Percentiles rank a stretch among this genome's conserved stretches.
phyloP scores from a whole-genome alignment of 768 basidiomycete genomes.

The Calocera viscosa region DNA sequence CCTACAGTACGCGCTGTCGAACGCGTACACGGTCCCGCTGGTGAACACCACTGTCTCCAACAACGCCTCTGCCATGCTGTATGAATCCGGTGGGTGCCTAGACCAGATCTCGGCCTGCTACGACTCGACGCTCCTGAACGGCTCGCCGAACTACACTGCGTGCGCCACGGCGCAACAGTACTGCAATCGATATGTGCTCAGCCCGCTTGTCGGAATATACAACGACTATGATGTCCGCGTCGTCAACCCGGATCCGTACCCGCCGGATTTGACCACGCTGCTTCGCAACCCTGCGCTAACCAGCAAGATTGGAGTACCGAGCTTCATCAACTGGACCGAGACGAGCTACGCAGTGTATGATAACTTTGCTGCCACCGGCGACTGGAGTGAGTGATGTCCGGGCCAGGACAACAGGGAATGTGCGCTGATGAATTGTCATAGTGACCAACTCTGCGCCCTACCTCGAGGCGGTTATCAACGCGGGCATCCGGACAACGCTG shows the following conservation, averaged over 20 bases:
- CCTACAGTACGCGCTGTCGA: slow-evolving; percentile 41
- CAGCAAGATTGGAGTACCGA: background rate
- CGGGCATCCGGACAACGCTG: slow-evolving; percentile 26
- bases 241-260: slow-evolving; percentile 37
- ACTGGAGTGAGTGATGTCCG: slow-evolving; percentile 33
- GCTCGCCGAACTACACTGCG: slow-evolving; percentile 36
- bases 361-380: slow-evolving; percentile 40
- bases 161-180: slow-evolving; percentile 46
- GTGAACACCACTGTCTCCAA: slow-evolving; percentile 35
- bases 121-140: background rate
- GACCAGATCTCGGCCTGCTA: slow-evolving; percentile 25
- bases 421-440: slow-evolving; percentile 8
- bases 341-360: slow-evolving; percentile 35
- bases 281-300: background rate
- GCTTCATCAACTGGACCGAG: slow-evolving; percentile 28
- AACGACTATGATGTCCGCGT: slow-evolving; percentile 44
- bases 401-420: too few species aligned
- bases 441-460: slow-evolving; percentile 31
- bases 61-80: slow-evolving; percentile 36
- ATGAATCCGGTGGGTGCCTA: slow-evolving; percentile 37
- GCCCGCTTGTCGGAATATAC: slow-evolving; percentile 41
- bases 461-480: slow-evolving; percentile 46
- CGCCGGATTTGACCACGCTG: slow-evolving; percentile 29
- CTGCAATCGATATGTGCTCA: slow-evolving; percentile 47
- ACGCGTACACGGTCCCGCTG: slow-evolving; percentile 42